A percentile compares a stretch with the other conserved stretches of the same genome.
Evolutionary conservation across 345 rosid species (phyloP).

Genomic region (Populus deltoides): DNA sequence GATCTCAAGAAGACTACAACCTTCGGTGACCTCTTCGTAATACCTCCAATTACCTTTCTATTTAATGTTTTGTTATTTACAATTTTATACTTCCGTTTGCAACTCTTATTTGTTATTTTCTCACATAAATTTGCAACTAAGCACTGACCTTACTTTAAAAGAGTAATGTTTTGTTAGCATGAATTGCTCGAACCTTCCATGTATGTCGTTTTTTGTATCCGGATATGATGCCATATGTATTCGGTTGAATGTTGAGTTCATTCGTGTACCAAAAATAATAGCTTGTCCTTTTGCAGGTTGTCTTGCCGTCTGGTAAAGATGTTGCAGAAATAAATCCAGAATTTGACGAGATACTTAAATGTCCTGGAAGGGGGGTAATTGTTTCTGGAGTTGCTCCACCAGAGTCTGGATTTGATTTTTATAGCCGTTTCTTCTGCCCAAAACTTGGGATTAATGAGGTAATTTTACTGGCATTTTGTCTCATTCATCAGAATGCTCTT

Average conservation of each 20-base stretch:
- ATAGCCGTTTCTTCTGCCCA: constrained; percentile 67
- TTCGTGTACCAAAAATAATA: not conserved
- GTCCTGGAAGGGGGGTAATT: constrained; percentile 52
- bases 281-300: constrained; percentile 38
- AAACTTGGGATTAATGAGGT: constrained; percentile 72
- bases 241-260: not conserved
- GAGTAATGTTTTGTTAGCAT: not conserved
- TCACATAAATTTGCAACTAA: not conserved
- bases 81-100: too few species aligned
- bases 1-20: constrained; percentile 46
- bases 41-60: not conserved
- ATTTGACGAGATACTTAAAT: constrained; percentile 47
- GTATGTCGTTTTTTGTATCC: not conserved
- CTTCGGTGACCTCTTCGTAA: constrained; percentile 48
- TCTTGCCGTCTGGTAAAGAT: constrained; percentile 57
- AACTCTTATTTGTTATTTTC: not conserved
- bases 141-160: not conserved
- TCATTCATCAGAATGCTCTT: not conserved
- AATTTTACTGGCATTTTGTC: not conserved
- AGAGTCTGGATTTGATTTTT: constrained; percentile 61
- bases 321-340: constrained; percentile 50
- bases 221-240: not conserved
- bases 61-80: not conserved
- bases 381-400: constrained; percentile 52
- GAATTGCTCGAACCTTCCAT: not conserved